Evolutionary conservation across 352 stramenopile species (phyloP), one percentile per base, ranked within the genome.

Genomic region (Pythium scleroteichum): DNA sequence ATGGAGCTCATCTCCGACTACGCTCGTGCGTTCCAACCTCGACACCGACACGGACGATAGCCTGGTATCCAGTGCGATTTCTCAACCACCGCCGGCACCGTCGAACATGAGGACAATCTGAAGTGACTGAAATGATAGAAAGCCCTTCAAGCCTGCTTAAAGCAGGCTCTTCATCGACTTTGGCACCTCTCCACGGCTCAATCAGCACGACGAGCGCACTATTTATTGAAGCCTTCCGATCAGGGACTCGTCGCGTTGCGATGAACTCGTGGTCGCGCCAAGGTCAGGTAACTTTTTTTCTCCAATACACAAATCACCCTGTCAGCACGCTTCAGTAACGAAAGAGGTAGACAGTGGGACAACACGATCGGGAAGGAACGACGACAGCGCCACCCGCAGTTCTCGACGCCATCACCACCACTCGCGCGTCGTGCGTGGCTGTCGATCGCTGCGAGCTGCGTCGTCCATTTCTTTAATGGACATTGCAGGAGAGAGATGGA

Each of bases 381-480:
- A 66, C 59, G 52, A 57, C 50, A 22, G 53, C 59, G 51, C 41
- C 24, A 58, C 32, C 58, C 58, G 40, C 58, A 58, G 40, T 48
- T n/a, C 23, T 38, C 47, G 48, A 57, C 47, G 48, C 47, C 53
- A 29, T 26, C 53, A 33, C 52, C 17, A 48, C 58, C 49, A 19
- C 41, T 38, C 50, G 39, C 33, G 39, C 40, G 41, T 32, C 59
- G 45, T 53, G 55, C 26, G 24, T 32, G 24, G 27, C 45, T 17
- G 45, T 53, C 40, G 60, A 41, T 27, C 42, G 44, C 50, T 61
- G 45, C 59, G 51, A 35, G 46, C 38, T 46, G 56, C 46, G 58
- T 56, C 58, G 57, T 39, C 57, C 64, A 71, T 71, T 71, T 71
- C 64, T 60, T 71, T 71, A 71, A 64, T 71, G 64, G 64, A 71